phyloP scores from a whole-genome alignment of 495 filamentous ascomycete species.

The Hypoxylon lienhwacheense region DNA sequence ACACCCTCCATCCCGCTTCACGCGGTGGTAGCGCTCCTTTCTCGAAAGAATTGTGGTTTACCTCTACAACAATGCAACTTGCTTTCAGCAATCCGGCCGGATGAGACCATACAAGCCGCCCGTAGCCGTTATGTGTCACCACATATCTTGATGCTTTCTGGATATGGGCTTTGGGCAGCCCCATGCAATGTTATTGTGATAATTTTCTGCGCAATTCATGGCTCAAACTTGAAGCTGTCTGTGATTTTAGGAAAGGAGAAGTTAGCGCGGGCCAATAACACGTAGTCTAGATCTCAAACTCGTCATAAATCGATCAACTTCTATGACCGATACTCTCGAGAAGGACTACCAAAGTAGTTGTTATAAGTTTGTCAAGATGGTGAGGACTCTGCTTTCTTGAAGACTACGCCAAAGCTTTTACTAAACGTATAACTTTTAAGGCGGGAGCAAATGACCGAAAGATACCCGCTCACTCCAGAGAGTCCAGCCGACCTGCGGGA shows the following conservation, averaged over 20 bases:
- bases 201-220: conserved; percentile 9
- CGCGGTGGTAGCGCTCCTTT: conserved; percentile 16
- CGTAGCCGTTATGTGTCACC: conserved; percentile 11
- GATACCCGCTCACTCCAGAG: conserved; percentile 14
- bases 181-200: conserved; percentile 14
- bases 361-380: conserved; percentile 18
- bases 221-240: conserved; percentile 3
- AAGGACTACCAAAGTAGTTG: not conserved
- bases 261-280: conserved; percentile 16
- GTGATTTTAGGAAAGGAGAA: not conserved
- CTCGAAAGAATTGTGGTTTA: conserved; percentile 13
- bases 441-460: conserved; percentile 20
- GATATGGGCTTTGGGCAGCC: conserved; percentile 6
- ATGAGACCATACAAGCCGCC: conserved; percentile 8
- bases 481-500: conserved; percentile 23
- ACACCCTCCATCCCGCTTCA: conserved; percentile 26
- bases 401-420: not conserved
- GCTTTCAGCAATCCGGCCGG: conserved; percentile 18
- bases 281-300: conserved; percentile 1
- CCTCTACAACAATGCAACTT: conserved; percentile 17
- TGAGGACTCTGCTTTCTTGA: conserved; percentile 8
- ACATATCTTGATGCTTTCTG: conserved; percentile 15
- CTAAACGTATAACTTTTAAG: conserved; percentile 1
- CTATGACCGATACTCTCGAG: not conserved
- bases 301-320: conserved; percentile 10